A percentile compares a stretch with the other conserved stretches of the same genome.
These are phyloP conservation scores for Tulasnella sp. DNA, from an alignment of 768 basidiomycete species.

Conservation along the genomic window DNA sequence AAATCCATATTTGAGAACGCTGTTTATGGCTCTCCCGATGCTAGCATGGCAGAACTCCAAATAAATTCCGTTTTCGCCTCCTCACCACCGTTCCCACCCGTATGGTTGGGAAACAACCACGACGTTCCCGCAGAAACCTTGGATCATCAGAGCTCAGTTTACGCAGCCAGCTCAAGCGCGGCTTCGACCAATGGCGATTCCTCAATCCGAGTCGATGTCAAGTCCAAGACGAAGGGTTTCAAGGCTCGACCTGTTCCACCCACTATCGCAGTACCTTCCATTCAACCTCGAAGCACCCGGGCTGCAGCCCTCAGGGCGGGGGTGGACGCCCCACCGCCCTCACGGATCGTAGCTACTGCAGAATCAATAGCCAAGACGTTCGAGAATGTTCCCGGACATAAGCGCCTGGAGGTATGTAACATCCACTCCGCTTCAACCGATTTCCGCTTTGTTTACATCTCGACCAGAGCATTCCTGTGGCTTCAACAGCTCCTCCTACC, in stretches of 20 bases:
- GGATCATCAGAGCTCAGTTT: not conserved
- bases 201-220: conserved; percentile 1
- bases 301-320: conserved; percentile 20
- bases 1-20: conserved; percentile 42
- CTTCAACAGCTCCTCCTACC: conserved; percentile 36
- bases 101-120: conserved; percentile 44
- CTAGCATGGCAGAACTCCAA: conserved; percentile 60
- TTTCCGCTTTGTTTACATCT: conserved; percentile 16
- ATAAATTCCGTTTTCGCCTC: conserved; percentile 69
- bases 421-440: not conserved
- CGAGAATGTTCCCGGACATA: conserved; percentile 18
- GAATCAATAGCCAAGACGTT: conserved; percentile 16
- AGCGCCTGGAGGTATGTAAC: conserved; percentile 10
- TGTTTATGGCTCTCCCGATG: conserved; percentile 59
- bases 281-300: conserved; percentile 17
- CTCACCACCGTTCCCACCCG: conserved; percentile 64
- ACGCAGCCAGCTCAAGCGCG: not conserved
- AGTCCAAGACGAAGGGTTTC: conserved; percentile 30
- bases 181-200: not conserved
- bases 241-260: conserved; percentile 55
- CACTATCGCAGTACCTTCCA: conserved; percentile 31
- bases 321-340: not conserved
- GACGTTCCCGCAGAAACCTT: conserved; percentile 6
- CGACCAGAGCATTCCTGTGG: conserved; percentile 18
- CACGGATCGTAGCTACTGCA: conserved; percentile 6